Evolutionary conservation across 2,329 filamentous ascomycete species (phyloP).

Genomic region (Knufia fluminis): DNA sequence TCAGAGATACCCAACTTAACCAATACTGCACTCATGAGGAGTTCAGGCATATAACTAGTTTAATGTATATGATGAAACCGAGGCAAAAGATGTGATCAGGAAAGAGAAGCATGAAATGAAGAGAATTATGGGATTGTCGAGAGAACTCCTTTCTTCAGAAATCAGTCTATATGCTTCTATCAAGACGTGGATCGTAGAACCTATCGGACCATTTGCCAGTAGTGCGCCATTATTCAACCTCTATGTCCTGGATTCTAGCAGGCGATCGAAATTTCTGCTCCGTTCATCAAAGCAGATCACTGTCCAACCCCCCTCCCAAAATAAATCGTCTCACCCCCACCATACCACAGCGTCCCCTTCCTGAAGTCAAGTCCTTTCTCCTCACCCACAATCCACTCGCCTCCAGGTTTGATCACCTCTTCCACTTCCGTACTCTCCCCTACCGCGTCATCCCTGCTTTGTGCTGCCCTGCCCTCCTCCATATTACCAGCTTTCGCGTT

Average conservation of each 20-base stretch:
- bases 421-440: too few relatives aligned
- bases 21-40: neutral
- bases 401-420: constrained; percentile 35
- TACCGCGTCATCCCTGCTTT: too few relatives aligned
- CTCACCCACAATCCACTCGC: constrained; percentile 81
- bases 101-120: too few relatives aligned
- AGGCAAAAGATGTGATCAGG: neutral
- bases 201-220: too few relatives aligned
- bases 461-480: too few relatives aligned
- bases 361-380: constrained; percentile 71
- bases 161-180: too few relatives aligned
- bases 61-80: neutral
- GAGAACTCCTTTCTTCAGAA: neutral
- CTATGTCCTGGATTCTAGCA: too few relatives aligned
- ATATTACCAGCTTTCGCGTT: too few relatives aligned
- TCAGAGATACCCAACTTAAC: neutral
- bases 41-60: neutral
- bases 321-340: constrained; percentile 61
- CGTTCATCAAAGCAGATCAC: neutral
- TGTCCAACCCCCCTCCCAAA: constrained; percentile 31
- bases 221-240: too few relatives aligned
- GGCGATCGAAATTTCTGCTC: too few relatives aligned
- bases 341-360: constrained; percentile 77
- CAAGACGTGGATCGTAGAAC: too few relatives aligned
- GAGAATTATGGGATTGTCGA: too few relatives aligned